These are phyloP conservation scores for Usnea hakonensis DNA, from an alignment of 495 filamentous ascomycete genomes.

Conservation along the genomic window DNA sequence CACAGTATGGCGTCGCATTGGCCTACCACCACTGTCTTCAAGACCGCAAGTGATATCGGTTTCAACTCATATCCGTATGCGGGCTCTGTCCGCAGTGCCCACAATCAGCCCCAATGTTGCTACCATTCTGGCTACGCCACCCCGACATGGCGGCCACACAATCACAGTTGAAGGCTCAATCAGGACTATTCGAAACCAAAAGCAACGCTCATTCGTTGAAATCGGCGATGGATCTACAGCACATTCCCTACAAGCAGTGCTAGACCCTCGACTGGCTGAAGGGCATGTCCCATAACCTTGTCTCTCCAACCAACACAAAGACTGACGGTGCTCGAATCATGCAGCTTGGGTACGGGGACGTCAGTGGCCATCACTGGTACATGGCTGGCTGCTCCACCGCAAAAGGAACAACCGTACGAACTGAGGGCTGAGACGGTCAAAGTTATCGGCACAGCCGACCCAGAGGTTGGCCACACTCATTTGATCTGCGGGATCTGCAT, in stretches of 20 bases:
- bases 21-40: background rate
- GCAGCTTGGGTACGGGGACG: constrained; percentile 70
- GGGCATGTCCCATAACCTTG: constrained; percentile 50
- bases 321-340: constrained; percentile 12
- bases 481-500: constrained; percentile 1
- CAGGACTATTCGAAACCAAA: constrained; percentile 79
- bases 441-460: constrained; percentile 67
- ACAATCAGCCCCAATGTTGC: constrained; percentile 18
- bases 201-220: constrained; percentile 71
- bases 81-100: constrained; percentile 5
- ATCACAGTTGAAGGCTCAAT: constrained; percentile 71
- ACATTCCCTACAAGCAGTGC: constrained; percentile 70
- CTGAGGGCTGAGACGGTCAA: constrained; percentile 60
- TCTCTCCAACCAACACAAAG: constrained; percentile 2
- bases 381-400: constrained; percentile 66
- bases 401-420: constrained; percentile 68
- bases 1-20: constrained; percentile 16
- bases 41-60: background rate
- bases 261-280: constrained; percentile 65
- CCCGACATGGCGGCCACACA: constrained; percentile 18
- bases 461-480: constrained; percentile 52
- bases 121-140: constrained; percentile 10
- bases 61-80: background rate
- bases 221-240: constrained; percentile 83
- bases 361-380: constrained; percentile 70